Conservation (phyloP, 208 protist genomes). For the Balamuthia mandrillaris region DNA sequence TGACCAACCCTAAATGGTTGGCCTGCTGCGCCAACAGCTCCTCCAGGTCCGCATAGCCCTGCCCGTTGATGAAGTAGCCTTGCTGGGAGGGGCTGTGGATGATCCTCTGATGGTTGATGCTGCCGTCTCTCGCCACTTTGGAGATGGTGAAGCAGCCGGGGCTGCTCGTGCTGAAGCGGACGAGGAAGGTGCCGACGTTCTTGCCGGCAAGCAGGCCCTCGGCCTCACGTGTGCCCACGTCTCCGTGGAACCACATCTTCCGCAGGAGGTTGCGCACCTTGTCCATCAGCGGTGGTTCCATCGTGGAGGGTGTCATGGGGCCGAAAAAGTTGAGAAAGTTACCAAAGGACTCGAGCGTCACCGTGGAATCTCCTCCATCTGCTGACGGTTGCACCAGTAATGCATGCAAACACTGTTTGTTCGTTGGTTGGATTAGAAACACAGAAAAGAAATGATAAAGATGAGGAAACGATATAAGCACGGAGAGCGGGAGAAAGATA, state of each 20-base stretch:
- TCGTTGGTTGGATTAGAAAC: too few species aligned
- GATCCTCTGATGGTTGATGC: slow-evolving; percentile 58
- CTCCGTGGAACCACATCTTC: slow-evolving; percentile 61
- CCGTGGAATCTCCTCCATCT: too few species aligned
- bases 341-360: slow-evolving; percentile 55
- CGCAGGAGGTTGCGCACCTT: slow-evolving; percentile 43
- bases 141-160: slow-evolving; percentile 60
- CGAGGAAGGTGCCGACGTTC: slow-evolving; percentile 62
- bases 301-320: slow-evolving; percentile 46
- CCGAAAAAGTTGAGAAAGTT: slow-evolving; percentile 63
- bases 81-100: slow-evolving; percentile 36
- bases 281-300: slow-evolving; percentile 45
- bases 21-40: slow-evolving; percentile 51
- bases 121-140: slow-evolving; percentile 52
- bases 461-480: slow-evolving; percentile 1
- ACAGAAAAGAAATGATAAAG: too few species aligned
- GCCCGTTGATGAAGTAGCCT: slow-evolving; percentile 35
- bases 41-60: slow-evolving; percentile 49
- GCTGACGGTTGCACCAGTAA: too few species aligned
- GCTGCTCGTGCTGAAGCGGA: slow-evolving; percentile 52
- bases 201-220: slow-evolving; percentile 53
- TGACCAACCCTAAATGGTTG: slow-evolving; percentile 40
- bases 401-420: too few species aligned
- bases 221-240: slow-evolving; percentile 54
- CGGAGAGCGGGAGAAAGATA: background rate